Percentiles rank a stretch among this genome's conserved stretches.
Conservation (phyloP, 495 filamentous ascomycete genomes). For the Podospora comata region DNA sequence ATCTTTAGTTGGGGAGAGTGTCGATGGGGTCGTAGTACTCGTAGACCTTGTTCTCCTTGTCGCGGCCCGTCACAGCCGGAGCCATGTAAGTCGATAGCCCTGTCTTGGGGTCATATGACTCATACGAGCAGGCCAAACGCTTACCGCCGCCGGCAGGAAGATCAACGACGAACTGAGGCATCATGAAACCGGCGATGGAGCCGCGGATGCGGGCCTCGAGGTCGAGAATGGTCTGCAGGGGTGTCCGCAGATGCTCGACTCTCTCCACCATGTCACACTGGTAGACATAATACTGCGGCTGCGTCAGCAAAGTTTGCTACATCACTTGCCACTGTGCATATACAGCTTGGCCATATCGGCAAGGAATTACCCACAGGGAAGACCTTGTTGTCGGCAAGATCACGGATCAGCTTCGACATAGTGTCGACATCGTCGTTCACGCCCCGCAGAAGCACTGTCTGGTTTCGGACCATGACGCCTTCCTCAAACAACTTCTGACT, state of each 20-base stretch:
- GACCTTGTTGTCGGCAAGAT: slow-evolving; percentile 53
- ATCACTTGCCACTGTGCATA: neutral
- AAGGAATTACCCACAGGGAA: slow-evolving; percentile 42
- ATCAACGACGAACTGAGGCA: slow-evolving; percentile 59
- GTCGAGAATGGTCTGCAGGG: slow-evolving; percentile 53
- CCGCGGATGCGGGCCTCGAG: slow-evolving; percentile 54
- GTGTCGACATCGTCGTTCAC: slow-evolving; percentile 54
- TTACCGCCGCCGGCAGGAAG: slow-evolving; percentile 61
- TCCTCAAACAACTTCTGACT: slow-evolving; percentile 46
- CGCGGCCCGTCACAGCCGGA: slow-evolving; percentile 47
- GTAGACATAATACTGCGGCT: slow-evolving; percentile 54
- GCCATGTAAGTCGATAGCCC: slow-evolving; percentile 53
- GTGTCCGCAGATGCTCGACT: slow-evolving; percentile 59
- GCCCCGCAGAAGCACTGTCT: slow-evolving; percentile 52
- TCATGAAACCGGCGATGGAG: slow-evolving; percentile 58
- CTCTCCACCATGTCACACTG: slow-evolving; percentile 56
- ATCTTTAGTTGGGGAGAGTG: slow-evolving; percentile 15
- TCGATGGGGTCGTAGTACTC: slow-evolving; percentile 55
- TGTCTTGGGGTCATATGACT: slow-evolving; percentile 48
- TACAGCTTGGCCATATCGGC: neutral
- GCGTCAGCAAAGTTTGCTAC: slow-evolving; percentile 13
- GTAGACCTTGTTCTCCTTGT: slow-evolving; percentile 49
- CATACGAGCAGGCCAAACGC: slow-evolving; percentile 49
- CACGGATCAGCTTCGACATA: slow-evolving; percentile 49
- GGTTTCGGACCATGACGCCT: slow-evolving; percentile 52